Evolutionary conservation across 192 early-diverging fungal species (phyloP).

Genomic region (Coemansia sp.): DNA sequence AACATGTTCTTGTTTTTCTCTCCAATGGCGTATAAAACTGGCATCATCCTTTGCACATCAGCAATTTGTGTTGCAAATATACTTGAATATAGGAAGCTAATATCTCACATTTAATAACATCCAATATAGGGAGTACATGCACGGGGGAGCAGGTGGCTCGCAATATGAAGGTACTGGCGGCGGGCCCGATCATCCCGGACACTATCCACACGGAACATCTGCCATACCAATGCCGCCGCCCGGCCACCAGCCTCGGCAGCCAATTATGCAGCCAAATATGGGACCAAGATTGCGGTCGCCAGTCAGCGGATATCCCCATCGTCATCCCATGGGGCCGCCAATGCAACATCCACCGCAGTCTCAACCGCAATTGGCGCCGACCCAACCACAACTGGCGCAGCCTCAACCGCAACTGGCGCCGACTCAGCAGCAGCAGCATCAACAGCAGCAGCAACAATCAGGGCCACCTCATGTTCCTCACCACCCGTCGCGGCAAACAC

Average conservation of each 20-base stretch:
- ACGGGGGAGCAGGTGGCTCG: constrained; percentile 8
- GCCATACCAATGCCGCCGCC: constrained; percentile 36
- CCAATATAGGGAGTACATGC: constrained; percentile 17
- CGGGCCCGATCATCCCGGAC: constrained; percentile 5
- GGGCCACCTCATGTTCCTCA: constrained; percentile 7
- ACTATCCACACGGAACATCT: constrained; percentile 13
- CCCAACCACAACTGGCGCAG: background rate
- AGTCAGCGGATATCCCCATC: constrained; percentile 5
- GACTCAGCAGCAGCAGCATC: constrained; percentile 6
- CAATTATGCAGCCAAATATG: constrained; percentile 10
- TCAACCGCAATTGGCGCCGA: background rate
- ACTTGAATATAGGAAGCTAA: background rate
- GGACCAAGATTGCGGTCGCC: constrained; percentile 12
- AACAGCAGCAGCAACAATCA: constrained; percentile 4
- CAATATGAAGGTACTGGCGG: constrained; percentile 10
- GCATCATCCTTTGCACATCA: background rate
- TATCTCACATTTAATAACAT: background rate
- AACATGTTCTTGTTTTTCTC: background rate
- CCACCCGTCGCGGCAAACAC: constrained; percentile 3
- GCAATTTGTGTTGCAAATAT: background rate
- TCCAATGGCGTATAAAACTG: background rate
- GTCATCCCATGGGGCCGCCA: constrained; percentile 13
- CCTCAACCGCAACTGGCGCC: constrained; percentile 12
- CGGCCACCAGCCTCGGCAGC: constrained; percentile 15
- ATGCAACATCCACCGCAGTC: constrained; percentile 16